Evolutionary conservation across 257 asterid genomes (phyloP), one percentile per base, ranked within the genome.

Genomic region (Solanum peruvianum): DNA sequence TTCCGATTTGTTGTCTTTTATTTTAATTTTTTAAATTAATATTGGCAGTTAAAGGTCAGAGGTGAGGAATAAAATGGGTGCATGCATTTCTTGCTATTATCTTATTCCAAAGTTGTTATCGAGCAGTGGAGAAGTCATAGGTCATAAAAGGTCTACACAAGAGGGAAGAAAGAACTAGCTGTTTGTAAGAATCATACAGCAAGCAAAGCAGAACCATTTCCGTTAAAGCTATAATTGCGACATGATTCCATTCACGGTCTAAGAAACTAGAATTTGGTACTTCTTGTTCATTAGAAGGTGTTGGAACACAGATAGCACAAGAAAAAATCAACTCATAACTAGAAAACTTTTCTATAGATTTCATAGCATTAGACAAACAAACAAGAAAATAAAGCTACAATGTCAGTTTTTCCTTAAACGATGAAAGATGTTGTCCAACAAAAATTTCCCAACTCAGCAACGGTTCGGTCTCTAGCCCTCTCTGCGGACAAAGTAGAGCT

Each of bases 401-500:
- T 31, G 21, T 49, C 85, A 18, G 45, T 81, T 49, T 81, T 81
- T 81, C 45, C 45, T 49, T 81, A 7, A 29, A 49, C 0, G 12
- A 49, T 49, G 29, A 80, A 49, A 31, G 31, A 29, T 47, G 29
- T 0, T 29, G 27, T 11, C 85, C 85, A 81, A 49, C 85, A 81
- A 81, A 76, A 81, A 52, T 31, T 81, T 21, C 85, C 69, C 85
- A 81, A 49, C 44, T 49, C 31, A 81, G 7, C 45, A 81, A 81
- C 1, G 45, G 33, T 31, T 31, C 33, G 33, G 29, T 15, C 87
- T 67, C 81, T 84, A 84, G 23, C 67, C 69, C 67, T 85, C 87
- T 70, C 71, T 49, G 35, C 82, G 87, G 52, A 85, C 87, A 85
- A 87, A 87, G 70, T 87, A 87, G 14, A 87, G 83, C 89, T 87